These are phyloP conservation scores for Dendrobium officinale DNA, from an alignment of 106 monocot genomes.

Conservation along the genomic window DNA sequence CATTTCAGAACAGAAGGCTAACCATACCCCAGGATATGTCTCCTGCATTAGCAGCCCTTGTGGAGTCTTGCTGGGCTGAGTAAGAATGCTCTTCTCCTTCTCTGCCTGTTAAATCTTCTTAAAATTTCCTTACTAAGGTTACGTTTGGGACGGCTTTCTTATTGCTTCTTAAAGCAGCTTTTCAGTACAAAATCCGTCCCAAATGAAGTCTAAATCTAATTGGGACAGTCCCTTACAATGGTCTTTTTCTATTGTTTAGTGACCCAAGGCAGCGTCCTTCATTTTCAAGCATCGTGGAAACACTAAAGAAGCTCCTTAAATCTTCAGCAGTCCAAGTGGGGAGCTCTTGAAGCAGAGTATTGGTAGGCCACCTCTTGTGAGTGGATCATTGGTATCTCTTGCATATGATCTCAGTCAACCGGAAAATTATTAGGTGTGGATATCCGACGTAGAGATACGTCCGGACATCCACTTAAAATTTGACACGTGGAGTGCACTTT, in stretches of 20 bases:
- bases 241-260: constrained; percentile 21
- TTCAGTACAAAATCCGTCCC: too few species aligned
- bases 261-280: constrained; percentile 63
- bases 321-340: constrained; percentile 11
- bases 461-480: too few species aligned
- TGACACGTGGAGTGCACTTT: too few species aligned
- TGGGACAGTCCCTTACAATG: background rate
- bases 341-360: constrained; percentile 7
- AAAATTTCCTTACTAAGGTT: too few species aligned
- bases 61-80: constrained; percentile 81
- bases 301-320: constrained; percentile 61
- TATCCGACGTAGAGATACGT: too few species aligned
- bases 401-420: too few species aligned
- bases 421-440: too few species aligned
- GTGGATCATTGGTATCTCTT: too few species aligned
- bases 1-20: constrained; percentile 79
- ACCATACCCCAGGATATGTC: constrained; percentile 45
- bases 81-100: constrained; percentile 25
- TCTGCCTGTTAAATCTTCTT: background rate
- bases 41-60: constrained; percentile 42
- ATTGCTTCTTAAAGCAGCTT: too few species aligned
- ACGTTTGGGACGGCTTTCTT: too few species aligned
- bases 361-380: too few species aligned
- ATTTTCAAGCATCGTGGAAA: constrained; percentile 70
- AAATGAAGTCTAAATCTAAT: too few species aligned